phyloP scores from a whole-genome alignment of 2,329 filamentous ascomycete genomes.

The Basipetospora chlamydospora region DNA sequence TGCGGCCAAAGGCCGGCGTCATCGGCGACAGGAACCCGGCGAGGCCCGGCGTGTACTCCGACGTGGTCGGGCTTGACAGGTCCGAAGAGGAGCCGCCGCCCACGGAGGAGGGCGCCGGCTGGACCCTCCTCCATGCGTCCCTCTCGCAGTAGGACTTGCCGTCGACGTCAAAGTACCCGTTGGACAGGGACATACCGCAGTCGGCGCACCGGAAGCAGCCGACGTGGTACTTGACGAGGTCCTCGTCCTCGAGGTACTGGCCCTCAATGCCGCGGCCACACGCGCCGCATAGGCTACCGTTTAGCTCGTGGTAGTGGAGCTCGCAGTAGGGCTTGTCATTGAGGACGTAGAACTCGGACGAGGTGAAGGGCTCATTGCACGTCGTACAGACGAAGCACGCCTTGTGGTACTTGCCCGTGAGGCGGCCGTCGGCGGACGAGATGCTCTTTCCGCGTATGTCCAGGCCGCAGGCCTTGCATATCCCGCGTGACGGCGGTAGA shows the following conservation, averaged over 20 bases:
- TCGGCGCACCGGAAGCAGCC: constrained; percentile 74
- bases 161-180: constrained; percentile 84
- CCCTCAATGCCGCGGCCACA: constrained; percentile 86
- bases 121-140: constrained; percentile 53
- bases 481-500: constrained; percentile 41
- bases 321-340: constrained; percentile 81
- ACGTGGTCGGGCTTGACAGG: not conserved
- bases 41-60: constrained; percentile 3
- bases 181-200: constrained; percentile 57
- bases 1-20: constrained; percentile 9
- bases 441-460: constrained; percentile 82
- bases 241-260: constrained; percentile 76
- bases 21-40: constrained; percentile 5
- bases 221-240: constrained; percentile 67
- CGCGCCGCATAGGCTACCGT: constrained; percentile 67
- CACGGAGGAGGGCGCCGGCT: constrained; percentile 12
- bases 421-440: constrained; percentile 78
- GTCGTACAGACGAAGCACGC: constrained; percentile 84
- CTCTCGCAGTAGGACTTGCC: constrained; percentile 73
- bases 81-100: not conserved
- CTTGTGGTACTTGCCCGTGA: constrained; percentile 91
- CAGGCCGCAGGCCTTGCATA: constrained; percentile 69
- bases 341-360: constrained; percentile 84
- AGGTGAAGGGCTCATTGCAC: constrained; percentile 68
- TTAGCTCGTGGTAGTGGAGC: constrained; percentile 82